Conservation (phyloP, 257 asterid species). For the Capsicum rhomboideum region DNA sequence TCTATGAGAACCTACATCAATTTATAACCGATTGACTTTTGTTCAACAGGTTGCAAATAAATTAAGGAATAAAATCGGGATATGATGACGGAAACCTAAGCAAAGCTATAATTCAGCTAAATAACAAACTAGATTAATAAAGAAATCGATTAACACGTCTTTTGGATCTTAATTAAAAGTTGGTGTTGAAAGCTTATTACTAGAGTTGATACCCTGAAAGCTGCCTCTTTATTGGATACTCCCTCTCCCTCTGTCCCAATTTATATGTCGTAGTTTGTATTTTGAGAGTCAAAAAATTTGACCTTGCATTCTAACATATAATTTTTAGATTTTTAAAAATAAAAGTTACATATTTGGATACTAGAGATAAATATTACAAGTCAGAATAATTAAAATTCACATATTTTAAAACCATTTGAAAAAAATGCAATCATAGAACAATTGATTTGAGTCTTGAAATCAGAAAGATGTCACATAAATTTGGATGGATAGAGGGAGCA, state of each 20-base stretch:
- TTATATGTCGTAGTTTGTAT: not conserved
- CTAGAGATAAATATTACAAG: not conserved
- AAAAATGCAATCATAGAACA: not conserved
- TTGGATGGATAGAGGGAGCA: too few species aligned
- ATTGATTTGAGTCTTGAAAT: too few species aligned
- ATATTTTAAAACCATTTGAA: not conserved
- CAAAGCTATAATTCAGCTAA: not conserved
- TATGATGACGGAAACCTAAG: not conserved
- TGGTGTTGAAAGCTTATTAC: not conserved
- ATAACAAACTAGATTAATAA: not conserved
- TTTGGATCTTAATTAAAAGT: not conserved
- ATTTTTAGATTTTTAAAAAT: not conserved
- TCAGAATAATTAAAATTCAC: not conserved
- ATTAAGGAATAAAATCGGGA: not conserved
- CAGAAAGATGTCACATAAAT: too few species aligned
- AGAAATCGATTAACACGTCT: not conserved
- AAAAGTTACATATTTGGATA: not conserved
- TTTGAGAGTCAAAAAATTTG: not conserved
- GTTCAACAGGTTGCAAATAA: not conserved
- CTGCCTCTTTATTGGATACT: not conserved
- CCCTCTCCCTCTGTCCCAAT: too few species aligned
- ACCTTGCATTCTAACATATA: rapidly evolving
- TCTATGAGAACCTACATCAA: not conserved
- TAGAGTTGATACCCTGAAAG: not conserved
- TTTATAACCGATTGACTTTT: not conserved